A percentile compares a stretch with the other conserved stretches of the same genome.
phyloP scores from a whole-genome alignment of 345 rosid genomes.

The Citrus hindsii region DNA sequence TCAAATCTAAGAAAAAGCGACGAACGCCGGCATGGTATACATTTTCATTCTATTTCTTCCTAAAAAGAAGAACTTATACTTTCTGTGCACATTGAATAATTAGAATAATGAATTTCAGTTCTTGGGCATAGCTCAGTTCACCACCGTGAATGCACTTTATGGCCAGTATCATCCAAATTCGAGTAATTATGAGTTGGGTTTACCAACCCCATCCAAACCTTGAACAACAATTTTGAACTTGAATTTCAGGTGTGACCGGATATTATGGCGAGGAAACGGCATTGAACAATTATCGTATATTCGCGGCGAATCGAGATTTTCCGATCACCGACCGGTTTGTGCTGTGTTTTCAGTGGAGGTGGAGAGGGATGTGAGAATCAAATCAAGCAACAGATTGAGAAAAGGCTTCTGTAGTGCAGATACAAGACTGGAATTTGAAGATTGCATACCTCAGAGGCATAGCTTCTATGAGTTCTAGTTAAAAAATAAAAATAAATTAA shows the following conservation, averaged over 20 bases:
- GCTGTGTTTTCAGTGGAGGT: conserved; percentile 67
- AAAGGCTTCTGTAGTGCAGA: conserved; percentile 67
- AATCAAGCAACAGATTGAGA: conserved; percentile 38
- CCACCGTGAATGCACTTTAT: too few species aligned
- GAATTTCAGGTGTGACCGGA: conserved; percentile 83
- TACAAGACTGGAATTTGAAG: conserved; percentile 45
- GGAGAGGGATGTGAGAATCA: conserved; percentile 38
- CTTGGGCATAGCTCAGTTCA: too few species aligned
- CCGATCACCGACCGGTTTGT: conserved; percentile 95
- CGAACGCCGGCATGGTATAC: conserved; percentile 95
- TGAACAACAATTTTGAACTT: background rate
- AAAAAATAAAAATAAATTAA: background rate
- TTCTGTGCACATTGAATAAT: background rate
- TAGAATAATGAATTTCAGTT: background rate
- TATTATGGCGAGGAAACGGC: conserved; percentile 78
- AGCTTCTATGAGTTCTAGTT: conserved; percentile 48
- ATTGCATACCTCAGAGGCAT: conserved; percentile 60
- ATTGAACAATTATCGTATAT: conserved; percentile 75
- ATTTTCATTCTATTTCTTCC: background rate
- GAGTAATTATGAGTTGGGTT: too few species aligned
- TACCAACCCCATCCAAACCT: background rate
- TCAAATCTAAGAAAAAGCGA: conserved; percentile 87
- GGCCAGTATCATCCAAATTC: too few species aligned
- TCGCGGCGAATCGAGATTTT: conserved; percentile 84
- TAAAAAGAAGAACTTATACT: too few species aligned